Base-by-base conservation (phyloP, 139 green algal genomes). In the Micromonas pusilla region DNA sequence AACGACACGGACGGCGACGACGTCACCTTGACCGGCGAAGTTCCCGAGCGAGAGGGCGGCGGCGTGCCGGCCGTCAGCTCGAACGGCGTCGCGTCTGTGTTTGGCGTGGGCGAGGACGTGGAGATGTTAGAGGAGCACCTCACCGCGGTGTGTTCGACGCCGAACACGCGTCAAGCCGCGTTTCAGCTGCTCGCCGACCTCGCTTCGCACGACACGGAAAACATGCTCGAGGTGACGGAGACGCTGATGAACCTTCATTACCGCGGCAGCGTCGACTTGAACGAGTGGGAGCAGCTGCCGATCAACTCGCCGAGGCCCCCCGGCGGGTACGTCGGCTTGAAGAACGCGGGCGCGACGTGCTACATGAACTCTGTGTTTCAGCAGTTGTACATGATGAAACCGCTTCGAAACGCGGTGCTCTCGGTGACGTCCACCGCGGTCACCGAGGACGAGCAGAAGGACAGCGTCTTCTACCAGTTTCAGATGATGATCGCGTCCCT, bases 331-430 rank as follows among this genome's bases (percentile, higher is more conserved):
- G 94, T 99, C 33, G 96, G 96, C 21, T 83, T 99, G 20, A 97
- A 97, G 84, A 99, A 99, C 86, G 91, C 96, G 80, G 95, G 95
- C 3, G 93, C 94, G 63, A 98, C 95, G 2, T 99, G 95, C 90
- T 99, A 98, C 89, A 98, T 99, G 92, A 99, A 99, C 89, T 94
- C 85, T 19, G 87, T 98, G 73, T 89, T 99, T 78, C 96, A 99
- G 89, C 96, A 89, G 45, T 87, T 99, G 23, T 99, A 92, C 86
- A 87, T 96, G 83, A 84, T 99, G 72, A 92, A 91, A 26, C 90
- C 87, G 77, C 97, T 98, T 81, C 83, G 93, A 34, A 86, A 95
- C 89, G 92, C 93, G 0, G 95, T 99, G 65, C 98, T 98, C 81
- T 88, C 96, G 80, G 97, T 99, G 91, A 93, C 95, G 23, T 97